Base-by-base conservation (phyloP, 495 filamentous ascomycete species). In the Arthonia radiata region DNA sequence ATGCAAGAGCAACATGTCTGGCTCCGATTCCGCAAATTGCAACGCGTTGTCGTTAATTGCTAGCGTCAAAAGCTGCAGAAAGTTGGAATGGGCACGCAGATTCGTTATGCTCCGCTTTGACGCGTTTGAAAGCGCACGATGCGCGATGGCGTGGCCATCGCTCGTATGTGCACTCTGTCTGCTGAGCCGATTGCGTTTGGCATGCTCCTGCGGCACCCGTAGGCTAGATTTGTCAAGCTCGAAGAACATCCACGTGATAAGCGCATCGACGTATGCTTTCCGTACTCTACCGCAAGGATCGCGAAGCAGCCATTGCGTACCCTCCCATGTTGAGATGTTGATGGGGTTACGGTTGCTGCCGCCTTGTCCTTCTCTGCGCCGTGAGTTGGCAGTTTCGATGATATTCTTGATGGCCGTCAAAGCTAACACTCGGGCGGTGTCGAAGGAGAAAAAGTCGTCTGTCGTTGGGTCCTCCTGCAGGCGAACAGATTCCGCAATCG, bases 11-110 rank as follows among this genome's bases (percentile, higher is more conserved):
- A 75, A 50, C 10, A 86, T 54, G 31, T 91, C 80, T 1, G 61
- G 50, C 30, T 77, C 69, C 18, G 57, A 65, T 14, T 70, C 57
- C 9, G 72, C 59, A 29, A 51, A 64, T 32, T 83, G 70, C 9
- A 79, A 47, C 14, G 73, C 77, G 35, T 71, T 70, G 36, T 93
- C 82, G 42, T 86, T 91, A 15, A 86, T 62, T 23, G 76, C 69
- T 17, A 93, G 56, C 46, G 91, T 79, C 6, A 93, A 50, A n/a
- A 86, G 54, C 37, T 74, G 67, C 13, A 93, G 54, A 42, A 82
- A 91, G 15, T 62, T 70, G 7, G 66, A 70, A 28, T 61, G 57
- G 5, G 54, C 50, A 5, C 50, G 41, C 29, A 61, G 61, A 5
- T 47, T 38, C 3, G 62, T 54, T 34, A 61, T 72, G 19, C 71